Percentiles rank a stretch among this genome's conserved stretches.
Evolutionary conservation across 2,329 filamentous ascomycete species (phyloP).

Genomic region (Graphilbum ipis-grandicollis): DNA sequence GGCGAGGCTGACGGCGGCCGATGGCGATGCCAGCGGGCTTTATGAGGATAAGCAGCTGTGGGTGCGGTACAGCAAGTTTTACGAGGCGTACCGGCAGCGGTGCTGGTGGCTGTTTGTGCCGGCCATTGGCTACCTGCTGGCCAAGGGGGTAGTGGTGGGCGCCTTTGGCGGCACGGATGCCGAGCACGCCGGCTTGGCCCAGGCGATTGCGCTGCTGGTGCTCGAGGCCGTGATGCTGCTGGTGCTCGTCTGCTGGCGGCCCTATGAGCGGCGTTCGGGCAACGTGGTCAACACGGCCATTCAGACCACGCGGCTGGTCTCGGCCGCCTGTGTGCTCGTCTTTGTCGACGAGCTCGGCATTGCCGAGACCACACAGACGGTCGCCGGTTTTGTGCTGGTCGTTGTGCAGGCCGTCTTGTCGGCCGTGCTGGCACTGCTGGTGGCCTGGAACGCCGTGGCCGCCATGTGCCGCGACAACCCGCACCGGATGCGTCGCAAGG

Average conservation of each 20-base stretch:
- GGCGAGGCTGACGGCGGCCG: slow-evolving; percentile 50
- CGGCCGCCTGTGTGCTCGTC: slow-evolving; percentile 73
- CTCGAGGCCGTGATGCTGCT: slow-evolving; percentile 67
- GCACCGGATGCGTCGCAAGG: slow-evolving; percentile 74
- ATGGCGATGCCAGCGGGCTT: slow-evolving; percentile 56
- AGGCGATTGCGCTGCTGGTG: slow-evolving; percentile 63
- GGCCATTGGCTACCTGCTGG: slow-evolving; percentile 75
- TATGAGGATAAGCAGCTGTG: slow-evolving; percentile 84
- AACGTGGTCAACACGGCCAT: slow-evolving; percentile 92
- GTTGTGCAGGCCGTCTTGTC: slow-evolving; percentile 79
- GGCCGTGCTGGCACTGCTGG: slow-evolving; percentile 67
- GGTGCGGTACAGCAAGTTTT: slow-evolving; percentile 94
- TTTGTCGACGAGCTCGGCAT: slow-evolving; percentile 91
- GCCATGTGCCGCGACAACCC: slow-evolving; percentile 75
- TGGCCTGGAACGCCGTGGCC: slow-evolving; percentile 75
- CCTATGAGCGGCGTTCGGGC: slow-evolving; percentile 71
- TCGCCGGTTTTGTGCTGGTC: slow-evolving; percentile 84
- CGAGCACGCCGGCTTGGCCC: slow-evolving; percentile 67
- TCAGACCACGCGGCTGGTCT: slow-evolving; percentile 74
- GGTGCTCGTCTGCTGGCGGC: slow-evolving; percentile 68
- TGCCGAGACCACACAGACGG: slow-evolving; percentile 78
- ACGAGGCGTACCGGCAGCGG: slow-evolving; percentile 83
- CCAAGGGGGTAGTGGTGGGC: slow-evolving; percentile 73
- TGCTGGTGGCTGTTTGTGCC: slow-evolving; percentile 98
- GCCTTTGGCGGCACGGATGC: too few relatives aligned